Evolutionary conservation across 345 rosid species (phyloP).

Genomic region (Luvunga scandens): DNA sequence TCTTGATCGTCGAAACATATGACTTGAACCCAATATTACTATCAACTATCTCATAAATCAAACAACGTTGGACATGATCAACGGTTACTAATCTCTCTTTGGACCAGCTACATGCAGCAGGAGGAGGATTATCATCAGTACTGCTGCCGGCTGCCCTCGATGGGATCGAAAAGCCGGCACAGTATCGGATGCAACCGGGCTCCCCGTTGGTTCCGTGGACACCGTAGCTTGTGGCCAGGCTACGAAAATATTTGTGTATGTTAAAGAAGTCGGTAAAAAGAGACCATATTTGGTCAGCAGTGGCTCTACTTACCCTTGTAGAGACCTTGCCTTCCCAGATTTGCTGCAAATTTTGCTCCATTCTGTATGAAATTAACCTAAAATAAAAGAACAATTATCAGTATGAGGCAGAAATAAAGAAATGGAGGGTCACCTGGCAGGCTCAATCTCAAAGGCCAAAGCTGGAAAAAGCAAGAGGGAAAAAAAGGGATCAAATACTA

Average conservation of each 20-base stretch:
- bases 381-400: background rate
- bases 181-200: constrained; percentile 55
- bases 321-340: constrained; percentile 55
- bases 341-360: constrained; percentile 22
- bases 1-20: constrained; percentile 46
- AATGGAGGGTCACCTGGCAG: background rate
- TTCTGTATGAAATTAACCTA: background rate
- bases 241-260: constrained; percentile 46
- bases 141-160: background rate
- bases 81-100: constrained; percentile 48
- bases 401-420: background rate
- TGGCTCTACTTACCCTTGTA: constrained; percentile 27
- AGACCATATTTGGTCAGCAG: constrained; percentile 47
- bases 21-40: constrained; percentile 55
- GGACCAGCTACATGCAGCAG: constrained; percentile 33
- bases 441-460: background rate
- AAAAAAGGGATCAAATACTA: too few species aligned
- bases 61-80: constrained; percentile 29
- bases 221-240: constrained; percentile 39
- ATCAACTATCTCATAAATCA: constrained; percentile 56
- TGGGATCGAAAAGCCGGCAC: constrained; percentile 42
- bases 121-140: background rate
- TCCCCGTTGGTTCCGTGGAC: constrained; percentile 55
- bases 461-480: background rate
- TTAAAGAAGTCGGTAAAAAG: constrained; percentile 56